Evolutionary conservation across 2,329 filamentous ascomycete genomes (phyloP).

Genomic region (Fusarium secorum): DNA sequence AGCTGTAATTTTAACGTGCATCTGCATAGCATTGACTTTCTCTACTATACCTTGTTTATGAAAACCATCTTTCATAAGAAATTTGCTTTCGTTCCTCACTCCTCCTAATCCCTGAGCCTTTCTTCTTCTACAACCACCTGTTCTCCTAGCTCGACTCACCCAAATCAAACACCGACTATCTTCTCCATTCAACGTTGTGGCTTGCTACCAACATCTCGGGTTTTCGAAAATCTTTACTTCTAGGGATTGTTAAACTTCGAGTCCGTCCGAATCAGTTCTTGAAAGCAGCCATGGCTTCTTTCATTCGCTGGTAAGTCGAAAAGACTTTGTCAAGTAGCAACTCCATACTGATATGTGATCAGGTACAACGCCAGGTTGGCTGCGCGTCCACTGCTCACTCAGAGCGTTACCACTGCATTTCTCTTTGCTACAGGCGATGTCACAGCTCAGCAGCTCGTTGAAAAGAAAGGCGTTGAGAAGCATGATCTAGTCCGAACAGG

Average conservation of each 20-base stretch:
- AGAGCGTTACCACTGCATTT: constrained; percentile 87
- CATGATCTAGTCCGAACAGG: constrained; percentile 78
- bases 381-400: constrained; percentile 84
- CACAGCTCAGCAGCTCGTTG: constrained; percentile 89
- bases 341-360: constrained; percentile 26
- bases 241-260: constrained; percentile 26
- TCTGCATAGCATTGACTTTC: background rate
- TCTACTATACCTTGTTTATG: background rate
- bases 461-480: constrained; percentile 77
- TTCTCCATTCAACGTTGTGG: constrained; percentile 28
- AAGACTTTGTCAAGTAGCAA: background rate
- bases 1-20: constrained; percentile 3
- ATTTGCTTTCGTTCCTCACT: background rate
- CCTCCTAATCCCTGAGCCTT: constrained; percentile 4
- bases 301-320: constrained; percentile 45
- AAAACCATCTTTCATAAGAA: background rate
- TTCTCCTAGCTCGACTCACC: background rate
- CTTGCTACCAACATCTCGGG: constrained; percentile 18
- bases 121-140: constrained; percentile 5
- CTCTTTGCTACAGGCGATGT: constrained; percentile 93
- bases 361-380: constrained; percentile 90
- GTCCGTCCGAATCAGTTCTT: background rate
- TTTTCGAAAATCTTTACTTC: constrained; percentile 7
- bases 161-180: constrained; percentile 22
- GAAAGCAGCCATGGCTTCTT: constrained; percentile 36